Percentiles rank a stretch among this genome's conserved stretches.
These are phyloP conservation scores for Alternaria longipes DNA, from an alignment of 2,329 filamentous ascomycete genomes.

Conservation along the genomic window DNA sequence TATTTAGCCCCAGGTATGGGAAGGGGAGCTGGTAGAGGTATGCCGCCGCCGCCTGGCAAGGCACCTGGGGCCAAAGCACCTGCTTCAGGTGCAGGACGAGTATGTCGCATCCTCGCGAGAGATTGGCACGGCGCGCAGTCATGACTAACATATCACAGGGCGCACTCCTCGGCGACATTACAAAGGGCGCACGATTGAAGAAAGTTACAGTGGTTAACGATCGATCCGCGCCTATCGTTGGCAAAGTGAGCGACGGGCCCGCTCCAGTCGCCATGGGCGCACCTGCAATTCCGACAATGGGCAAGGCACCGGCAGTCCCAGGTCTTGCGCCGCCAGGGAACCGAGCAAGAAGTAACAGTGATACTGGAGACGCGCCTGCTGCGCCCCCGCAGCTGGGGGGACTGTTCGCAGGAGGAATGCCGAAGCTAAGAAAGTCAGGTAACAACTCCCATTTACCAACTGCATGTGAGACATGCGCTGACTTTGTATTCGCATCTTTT, in stretches of 20 bases:
- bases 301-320: conserved; percentile 59
- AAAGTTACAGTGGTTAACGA: conserved; percentile 88
- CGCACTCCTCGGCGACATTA: conserved; percentile 86
- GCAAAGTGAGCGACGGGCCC: conserved; percentile 63
- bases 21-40: conserved; percentile 31
- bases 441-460: conserved; percentile 45
- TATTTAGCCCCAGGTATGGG: conserved; percentile 42
- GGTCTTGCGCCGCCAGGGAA: conserved; percentile 69
- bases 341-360: conserved; percentile 84
- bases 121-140: conserved; percentile 15
- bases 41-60: conserved; percentile 38
- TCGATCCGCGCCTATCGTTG: conserved; percentile 80
- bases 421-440: conserved; percentile 86
- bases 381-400: conserved; percentile 80
- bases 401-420: conserved; percentile 92
- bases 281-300: conserved; percentile 77
- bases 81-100: conserved; percentile 47
- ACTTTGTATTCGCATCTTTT: not conserved
- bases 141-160: conserved; percentile 64
- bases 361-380: conserved; percentile 60
- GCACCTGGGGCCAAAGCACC: conserved; percentile 42
- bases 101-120: conserved; percentile 28
- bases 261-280: conserved; percentile 73
- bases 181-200: conserved; percentile 80
- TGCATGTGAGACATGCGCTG: not conserved